Conservation (phyloP, 176 grass and related monocot species). For the Lolium multiflorum region DNA sequence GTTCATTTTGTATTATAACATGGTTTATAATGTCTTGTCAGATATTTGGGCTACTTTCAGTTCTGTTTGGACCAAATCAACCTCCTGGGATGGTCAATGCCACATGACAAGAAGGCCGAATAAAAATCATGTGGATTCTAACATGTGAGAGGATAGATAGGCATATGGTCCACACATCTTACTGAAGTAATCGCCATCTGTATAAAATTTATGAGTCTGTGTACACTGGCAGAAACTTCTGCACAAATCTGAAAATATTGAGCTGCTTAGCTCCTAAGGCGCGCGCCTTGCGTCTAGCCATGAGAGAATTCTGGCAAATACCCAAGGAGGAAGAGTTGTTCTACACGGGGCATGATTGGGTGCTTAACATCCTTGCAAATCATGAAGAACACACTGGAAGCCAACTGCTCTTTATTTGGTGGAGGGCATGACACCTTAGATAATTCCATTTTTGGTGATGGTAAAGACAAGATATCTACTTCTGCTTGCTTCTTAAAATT, state of each 20-base stretch:
- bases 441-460: too few relatives aligned
- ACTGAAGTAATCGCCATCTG: background rate
- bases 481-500: too few relatives aligned
- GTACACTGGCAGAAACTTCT: background rate
- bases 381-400: too few relatives aligned
- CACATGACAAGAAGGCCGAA: background rate
- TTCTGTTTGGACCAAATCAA: constrained; percentile 20
- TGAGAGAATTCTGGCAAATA: too few relatives aligned
- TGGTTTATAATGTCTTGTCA: background rate
- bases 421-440: too few relatives aligned
- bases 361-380: too few relatives aligned
- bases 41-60: constrained; percentile 8
- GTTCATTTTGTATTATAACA: background rate
- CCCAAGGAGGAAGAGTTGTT: too few relatives aligned
- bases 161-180: background rate
- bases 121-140: constrained; percentile 22
- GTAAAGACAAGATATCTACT: too few relatives aligned
- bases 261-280: constrained; percentile 2
- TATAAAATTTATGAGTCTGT: background rate
- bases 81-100: background rate
- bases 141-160: background rate
- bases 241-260: background rate
- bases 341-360: too few relatives aligned
- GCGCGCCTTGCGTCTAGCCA: too few relatives aligned
- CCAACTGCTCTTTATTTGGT: too few relatives aligned